Percentiles rank a stretch among this genome's conserved stretches.
Evolutionary conservation across 352 stramenopile genomes (phyloP).

Genomic region (Pythium vanterpoolii): DNA sequence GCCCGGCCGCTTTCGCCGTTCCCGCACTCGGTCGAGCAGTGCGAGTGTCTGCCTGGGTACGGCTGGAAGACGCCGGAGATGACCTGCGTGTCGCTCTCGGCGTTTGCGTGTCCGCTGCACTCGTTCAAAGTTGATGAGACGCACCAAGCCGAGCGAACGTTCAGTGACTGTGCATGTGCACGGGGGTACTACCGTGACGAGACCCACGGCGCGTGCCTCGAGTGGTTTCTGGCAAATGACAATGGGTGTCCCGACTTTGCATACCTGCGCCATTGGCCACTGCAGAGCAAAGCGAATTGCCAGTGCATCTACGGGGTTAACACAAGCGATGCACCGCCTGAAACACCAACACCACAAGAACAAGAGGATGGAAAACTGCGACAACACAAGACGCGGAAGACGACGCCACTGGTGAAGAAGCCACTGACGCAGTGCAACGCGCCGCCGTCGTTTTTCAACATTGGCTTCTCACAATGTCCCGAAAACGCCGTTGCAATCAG

Average conservation of each 20-base stretch:
- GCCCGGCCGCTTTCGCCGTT: slow-evolving; percentile 47
- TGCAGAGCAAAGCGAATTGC: slow-evolving; percentile 74
- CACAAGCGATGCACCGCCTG: slow-evolving; percentile 8
- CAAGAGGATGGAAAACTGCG: slow-evolving; percentile 13
- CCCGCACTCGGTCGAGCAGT: slow-evolving; percentile 70
- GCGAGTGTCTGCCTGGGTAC: slow-evolving; percentile 69
- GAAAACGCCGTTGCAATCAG: slow-evolving; percentile 17
- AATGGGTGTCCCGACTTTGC: slow-evolving; percentile 60
- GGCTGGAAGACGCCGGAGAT: slow-evolving; percentile 72
- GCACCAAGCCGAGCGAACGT: slow-evolving; percentile 38
- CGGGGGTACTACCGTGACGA: slow-evolving; percentile 71
- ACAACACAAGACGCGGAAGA: slow-evolving; percentile 13
- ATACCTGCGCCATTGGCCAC: slow-evolving; percentile 66
- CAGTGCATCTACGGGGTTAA: slow-evolving; percentile 63
- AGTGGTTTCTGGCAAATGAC: slow-evolving; percentile 65
- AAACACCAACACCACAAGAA: slow-evolving; percentile 12
- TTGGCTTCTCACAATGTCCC: slow-evolving; percentile 25
- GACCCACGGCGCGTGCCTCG: slow-evolving; percentile 39
- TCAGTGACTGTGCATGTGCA: slow-evolving; percentile 69
- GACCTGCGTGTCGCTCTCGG: slow-evolving; percentile 48
- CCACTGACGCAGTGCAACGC: slow-evolving; percentile 25
- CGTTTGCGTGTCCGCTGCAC: slow-evolving; percentile 62
- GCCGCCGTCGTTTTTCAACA: slow-evolving; percentile 12
- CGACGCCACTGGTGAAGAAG: slow-evolving; percentile 9
- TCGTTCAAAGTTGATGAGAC: slow-evolving; percentile 36